These are phyloP conservation scores for Raffaelea ambrosiae DNA, from an alignment of 2,329 filamentous ascomycete species.

Conservation along the genomic window DNA sequence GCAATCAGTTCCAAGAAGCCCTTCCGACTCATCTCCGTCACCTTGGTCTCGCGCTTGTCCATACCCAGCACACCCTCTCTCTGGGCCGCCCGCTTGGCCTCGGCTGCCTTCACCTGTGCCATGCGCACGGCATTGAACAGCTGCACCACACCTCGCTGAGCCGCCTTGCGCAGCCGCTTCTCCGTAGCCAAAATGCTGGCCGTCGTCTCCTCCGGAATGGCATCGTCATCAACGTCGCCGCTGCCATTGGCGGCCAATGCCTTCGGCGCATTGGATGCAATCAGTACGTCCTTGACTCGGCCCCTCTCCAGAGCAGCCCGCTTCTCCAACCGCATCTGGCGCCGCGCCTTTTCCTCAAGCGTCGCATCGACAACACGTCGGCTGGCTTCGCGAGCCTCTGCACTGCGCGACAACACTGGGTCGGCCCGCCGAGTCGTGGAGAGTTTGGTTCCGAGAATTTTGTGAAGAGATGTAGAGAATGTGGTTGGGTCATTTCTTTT, in stretches of 20 bases:
- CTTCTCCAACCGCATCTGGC: slow-evolving; percentile 73
- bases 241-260: slow-evolving; percentile 23
- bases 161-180: slow-evolving; percentile 73
- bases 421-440: slow-evolving; percentile 74
- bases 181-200: slow-evolving; percentile 60
- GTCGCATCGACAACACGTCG: slow-evolving; percentile 65
- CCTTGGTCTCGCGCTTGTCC: slow-evolving; percentile 71
- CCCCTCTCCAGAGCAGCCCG: slow-evolving; percentile 75
- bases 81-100: slow-evolving; percentile 62
- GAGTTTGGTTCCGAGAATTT: slow-evolving; percentile 86
- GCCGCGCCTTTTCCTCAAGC: slow-evolving; percentile 72
- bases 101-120: slow-evolving; percentile 79
- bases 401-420: slow-evolving; percentile 82
- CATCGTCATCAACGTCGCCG: slow-evolving; percentile 36
- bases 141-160: slow-evolving; percentile 88
- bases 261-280: slow-evolving; percentile 27
- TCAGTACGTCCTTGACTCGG: slow-evolving; percentile 77
- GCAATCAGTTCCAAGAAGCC: slow-evolving; percentile 89
- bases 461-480: slow-evolving; percentile 87
- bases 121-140: slow-evolving; percentile 92
- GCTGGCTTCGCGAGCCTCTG: slow-evolving; percentile 62
- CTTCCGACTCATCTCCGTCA: slow-evolving; percentile 95
- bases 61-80: slow-evolving; percentile 71
- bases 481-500: slow-evolving; percentile 90
- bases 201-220: slow-evolving; percentile 31